These are phyloP conservation scores for Saksenaea oblongispora DNA, from an alignment of 371 early-diverging fungal species.

Conservation along the genomic window DNA sequence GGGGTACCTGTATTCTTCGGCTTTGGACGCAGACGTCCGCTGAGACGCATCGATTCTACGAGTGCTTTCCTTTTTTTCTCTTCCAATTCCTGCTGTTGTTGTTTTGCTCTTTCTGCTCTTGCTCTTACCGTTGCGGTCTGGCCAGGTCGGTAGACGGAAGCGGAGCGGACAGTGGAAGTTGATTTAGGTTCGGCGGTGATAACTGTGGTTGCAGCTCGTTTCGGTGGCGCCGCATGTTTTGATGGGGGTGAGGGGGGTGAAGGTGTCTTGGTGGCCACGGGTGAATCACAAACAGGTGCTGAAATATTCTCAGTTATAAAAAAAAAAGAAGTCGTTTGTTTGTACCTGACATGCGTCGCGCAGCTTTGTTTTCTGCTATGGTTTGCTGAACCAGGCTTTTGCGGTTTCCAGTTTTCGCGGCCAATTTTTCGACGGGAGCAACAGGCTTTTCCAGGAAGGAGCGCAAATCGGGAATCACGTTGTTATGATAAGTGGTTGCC, in stretches of 20 bases:
- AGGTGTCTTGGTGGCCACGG: conserved; percentile 1
- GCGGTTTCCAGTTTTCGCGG: neutral
- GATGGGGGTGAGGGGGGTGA: neutral
- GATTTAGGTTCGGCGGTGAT: neutral
- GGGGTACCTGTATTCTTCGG: neutral
- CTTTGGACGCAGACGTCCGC: neutral
- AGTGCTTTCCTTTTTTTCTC: conserved; percentile 28
- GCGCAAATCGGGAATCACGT: conserved; percentile 23
- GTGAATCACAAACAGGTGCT: conserved; percentile 17
- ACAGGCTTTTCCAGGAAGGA: conserved; percentile 19
- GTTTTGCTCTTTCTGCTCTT: conserved; percentile 43
- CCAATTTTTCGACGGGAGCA: conserved; percentile 6
- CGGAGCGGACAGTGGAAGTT: conserved; percentile 12
- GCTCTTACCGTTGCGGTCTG: conserved; percentile 46
- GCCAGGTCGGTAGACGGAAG: conserved; percentile 25
- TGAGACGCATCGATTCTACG: conserved; percentile 21
- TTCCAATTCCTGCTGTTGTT: conserved; percentile 26
- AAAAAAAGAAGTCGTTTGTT: neutral
- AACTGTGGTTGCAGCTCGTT: neutral
- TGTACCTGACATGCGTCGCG: conserved; percentile 18
- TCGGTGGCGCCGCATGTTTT: conserved; percentile 1
- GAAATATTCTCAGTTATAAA: neutral
- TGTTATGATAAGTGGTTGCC: conserved; percentile 1
- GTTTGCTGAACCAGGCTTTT: conserved; percentile 9
- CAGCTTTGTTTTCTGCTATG: conserved; percentile 4